Evolutionary conservation across 2,329 filamentous ascomycete species (phyloP).

Genomic region (Talaromyces verruculosus): DNA sequence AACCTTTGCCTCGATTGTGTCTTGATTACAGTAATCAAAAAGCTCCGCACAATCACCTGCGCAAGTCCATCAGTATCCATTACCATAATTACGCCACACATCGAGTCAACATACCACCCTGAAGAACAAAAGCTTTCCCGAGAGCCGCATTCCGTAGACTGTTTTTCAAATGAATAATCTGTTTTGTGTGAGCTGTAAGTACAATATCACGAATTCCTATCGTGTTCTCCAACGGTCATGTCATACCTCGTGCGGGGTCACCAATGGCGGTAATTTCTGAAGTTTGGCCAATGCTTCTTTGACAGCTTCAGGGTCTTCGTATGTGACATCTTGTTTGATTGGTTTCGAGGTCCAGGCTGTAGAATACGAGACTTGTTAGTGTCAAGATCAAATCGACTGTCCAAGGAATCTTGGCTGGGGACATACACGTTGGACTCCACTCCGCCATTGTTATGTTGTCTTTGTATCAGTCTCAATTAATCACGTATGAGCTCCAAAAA

Average conservation of each 20-base stretch:
- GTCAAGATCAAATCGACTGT: neutral
- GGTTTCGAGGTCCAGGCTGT: conserved; percentile 47
- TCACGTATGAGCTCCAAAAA: too few species aligned
- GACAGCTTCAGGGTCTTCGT: conserved; percentile 45
- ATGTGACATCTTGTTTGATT: conserved; percentile 49
- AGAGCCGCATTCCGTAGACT: conserved; percentile 81
- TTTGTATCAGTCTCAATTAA: neutral
- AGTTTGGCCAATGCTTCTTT: conserved; percentile 44
- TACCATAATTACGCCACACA: too few species aligned
- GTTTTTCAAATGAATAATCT: conserved; percentile 74
- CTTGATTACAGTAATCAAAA: conserved; percentile 91
- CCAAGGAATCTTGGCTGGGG: neutral
- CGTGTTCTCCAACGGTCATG: neutral
- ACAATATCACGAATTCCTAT: neutral
- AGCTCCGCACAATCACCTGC: conserved; percentile 83
- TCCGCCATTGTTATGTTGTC: conserved; percentile 26
- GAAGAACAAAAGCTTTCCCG: conserved; percentile 88
- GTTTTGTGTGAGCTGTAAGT: neutral
- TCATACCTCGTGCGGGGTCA: conserved; percentile 47
- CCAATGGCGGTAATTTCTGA: conserved; percentile 48
- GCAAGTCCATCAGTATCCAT: neutral
- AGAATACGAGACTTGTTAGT: neutral
- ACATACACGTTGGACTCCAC: conserved; percentile 34
- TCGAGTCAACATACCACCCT: conserved; percentile 63
- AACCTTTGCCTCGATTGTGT: conserved; percentile 91